phyloP scores from a whole-genome alignment of 257 asterid genomes.

The Paulownia fortunei region DNA sequence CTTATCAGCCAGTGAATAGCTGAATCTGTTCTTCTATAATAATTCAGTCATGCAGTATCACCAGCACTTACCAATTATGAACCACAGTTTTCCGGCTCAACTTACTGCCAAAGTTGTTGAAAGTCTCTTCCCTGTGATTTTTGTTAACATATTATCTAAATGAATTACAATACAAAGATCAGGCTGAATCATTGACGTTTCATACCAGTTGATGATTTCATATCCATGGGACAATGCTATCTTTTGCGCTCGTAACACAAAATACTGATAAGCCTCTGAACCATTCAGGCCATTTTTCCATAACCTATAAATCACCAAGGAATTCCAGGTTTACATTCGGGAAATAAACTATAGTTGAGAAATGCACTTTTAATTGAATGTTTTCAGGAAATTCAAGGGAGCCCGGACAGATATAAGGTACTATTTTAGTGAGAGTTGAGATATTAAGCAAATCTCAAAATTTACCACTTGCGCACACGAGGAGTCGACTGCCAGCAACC shows the following conservation, averaged over 20 bases:
- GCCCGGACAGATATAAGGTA: neutral
- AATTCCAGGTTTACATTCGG: neutral
- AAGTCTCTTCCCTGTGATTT: conserved; percentile 88
- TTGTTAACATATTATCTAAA: conserved; percentile 4
- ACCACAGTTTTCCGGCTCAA: conserved; percentile 81
- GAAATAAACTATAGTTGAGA: neutral
- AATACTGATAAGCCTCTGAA: conserved; percentile 72
- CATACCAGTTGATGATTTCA: conserved; percentile 90
- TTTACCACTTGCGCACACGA: conserved; percentile 73
- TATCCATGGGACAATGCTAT: conserved; percentile 91
- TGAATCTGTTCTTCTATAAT: too few relatives aligned
- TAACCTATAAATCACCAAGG: conserved; percentile 56
- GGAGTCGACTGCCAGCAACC: conserved; percentile 88
- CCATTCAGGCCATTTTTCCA: conserved; percentile 42
- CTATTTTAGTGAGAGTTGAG: neutral
- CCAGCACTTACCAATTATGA: conserved; percentile 78
- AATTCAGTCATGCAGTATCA: neutral
- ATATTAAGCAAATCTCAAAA: conserved; percentile 4
- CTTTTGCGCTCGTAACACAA: conserved; percentile 83
- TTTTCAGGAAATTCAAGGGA: neutral
- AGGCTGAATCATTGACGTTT: neutral
- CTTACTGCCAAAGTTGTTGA: conserved; percentile 85
- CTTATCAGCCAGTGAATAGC: neutral
- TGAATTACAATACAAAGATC: neutral
- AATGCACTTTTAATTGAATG: neutral